Base-by-base conservation (phyloP, 352 stramenopile species). In the Phytophthora pluvialis region DNA sequence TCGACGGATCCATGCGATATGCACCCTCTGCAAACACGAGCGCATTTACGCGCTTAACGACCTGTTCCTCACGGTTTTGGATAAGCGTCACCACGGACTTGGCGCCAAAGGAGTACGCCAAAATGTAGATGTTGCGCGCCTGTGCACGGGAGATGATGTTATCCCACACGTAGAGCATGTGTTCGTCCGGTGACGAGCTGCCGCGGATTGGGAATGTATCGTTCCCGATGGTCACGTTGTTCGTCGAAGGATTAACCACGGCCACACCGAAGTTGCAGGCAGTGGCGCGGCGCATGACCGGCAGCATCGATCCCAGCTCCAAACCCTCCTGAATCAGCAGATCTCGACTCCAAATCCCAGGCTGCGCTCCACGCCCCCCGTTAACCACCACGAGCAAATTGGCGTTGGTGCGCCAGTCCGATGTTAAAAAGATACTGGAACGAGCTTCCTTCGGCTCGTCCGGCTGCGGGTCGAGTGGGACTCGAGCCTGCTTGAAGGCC, bases 271-370 rank as follows among this genome's bases (percentile, higher is more conserved):
- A 88, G 1, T 73, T 76, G 15, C 69, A 69, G 5, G 61, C 45
- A 32, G 76, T 67, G 0, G 85, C 85, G 6, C 66, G 68, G 15
- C 78, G 80, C 52, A 90, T 83, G 10, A 88, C 75, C 6, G 85
- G 85, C 25, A 94, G 61, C 85, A 94, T 94, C 0, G 85, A 94
- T 15, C 85, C 85, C 15, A 91, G 69, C 50, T 91, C 80, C 18
- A 91, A 63, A 4, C 83, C 83, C 67, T 94, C 85, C 46, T 91
- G 81, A 60, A 94, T 87, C 11, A 94, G 68, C 49, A 91, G 25
- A 43, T 90, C 80, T 25, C 83, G 83, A 59, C 83, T 92, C 85
- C 85, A 94, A 67, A 94, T 94, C 11, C 85, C 85, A 11, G 81
- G 81, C 52, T 90, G 81, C 3, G 85, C 78, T 25, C 83, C 85